A percentile compares a stretch with the other conserved stretches of the same genome.
Conservation (phyloP, 2,329 filamentous ascomycete genomes). For the Chaetomium globosum region DNA sequence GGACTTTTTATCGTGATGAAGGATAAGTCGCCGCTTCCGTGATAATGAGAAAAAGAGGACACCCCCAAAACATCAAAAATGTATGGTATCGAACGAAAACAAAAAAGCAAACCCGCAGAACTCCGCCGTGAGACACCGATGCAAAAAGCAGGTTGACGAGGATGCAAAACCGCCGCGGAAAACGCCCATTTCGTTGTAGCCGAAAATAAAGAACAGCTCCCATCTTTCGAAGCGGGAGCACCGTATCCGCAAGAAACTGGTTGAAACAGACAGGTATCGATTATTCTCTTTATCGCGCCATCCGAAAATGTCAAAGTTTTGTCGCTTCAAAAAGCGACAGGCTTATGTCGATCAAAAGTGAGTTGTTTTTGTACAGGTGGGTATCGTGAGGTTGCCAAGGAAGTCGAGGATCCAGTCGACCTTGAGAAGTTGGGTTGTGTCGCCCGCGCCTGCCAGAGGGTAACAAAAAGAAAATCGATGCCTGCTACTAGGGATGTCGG, state of each 20-base stretch:
- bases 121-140: conserved; percentile 55
- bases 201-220: conserved; percentile 40
- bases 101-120: conserved; percentile 44
- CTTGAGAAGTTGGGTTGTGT: conserved; percentile 29
- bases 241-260: conserved; percentile 39
- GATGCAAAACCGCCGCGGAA: conserved; percentile 48
- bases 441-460: conserved; percentile 45
- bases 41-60: conserved; percentile 36
- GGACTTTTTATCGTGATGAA: conserved; percentile 46
- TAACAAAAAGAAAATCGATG: conserved; percentile 48
- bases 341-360: conserved; percentile 41
- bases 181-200: conserved; percentile 49
- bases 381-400: conserved; percentile 33
- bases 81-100: conserved; percentile 40
- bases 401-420: conserved; percentile 41
- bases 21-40: conserved; percentile 43
- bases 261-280: conserved; percentile 42
- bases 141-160: conserved; percentile 43
- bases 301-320: conserved; percentile 37
- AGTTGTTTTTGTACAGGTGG: conserved; percentile 42
- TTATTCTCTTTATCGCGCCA: conserved; percentile 41
- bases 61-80: conserved; percentile 36
- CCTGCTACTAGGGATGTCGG: conserved; percentile 48
- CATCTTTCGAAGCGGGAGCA: conserved; percentile 48
- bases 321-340: conserved; percentile 40